Conservation (phyloP, 1,284 basidiomycete genomes). For the Ustilago xerochloae region DNA sequence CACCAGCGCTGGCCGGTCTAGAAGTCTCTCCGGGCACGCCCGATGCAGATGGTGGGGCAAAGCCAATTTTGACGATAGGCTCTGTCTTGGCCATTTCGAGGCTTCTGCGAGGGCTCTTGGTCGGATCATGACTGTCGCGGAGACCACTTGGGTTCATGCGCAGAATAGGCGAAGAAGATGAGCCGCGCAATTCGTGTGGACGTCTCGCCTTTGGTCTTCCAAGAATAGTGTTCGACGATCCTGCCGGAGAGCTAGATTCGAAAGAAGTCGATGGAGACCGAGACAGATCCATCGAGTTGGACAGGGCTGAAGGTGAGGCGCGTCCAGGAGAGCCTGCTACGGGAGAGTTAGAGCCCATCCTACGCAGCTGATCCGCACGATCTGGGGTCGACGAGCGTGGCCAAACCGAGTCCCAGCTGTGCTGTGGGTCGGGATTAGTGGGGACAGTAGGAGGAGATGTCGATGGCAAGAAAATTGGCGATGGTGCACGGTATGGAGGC, state of each 20-base stretch:
- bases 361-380: constrained; percentile 33
- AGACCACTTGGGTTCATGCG: constrained; percentile 23
- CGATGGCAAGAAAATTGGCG: constrained; percentile 40
- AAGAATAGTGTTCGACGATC: constrained; percentile 18
- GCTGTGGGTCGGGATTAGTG: constrained; percentile 48
- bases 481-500: constrained; percentile 35
- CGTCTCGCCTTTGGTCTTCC: constrained; percentile 45
- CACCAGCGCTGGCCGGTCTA: constrained; percentile 1
- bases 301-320: constrained; percentile 26
- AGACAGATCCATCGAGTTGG: constrained; percentile 33
- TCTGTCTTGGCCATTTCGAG: constrained; percentile 32
- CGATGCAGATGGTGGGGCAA: constrained; percentile 15
- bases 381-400: constrained; percentile 45
- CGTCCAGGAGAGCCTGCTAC: constrained; percentile 31
- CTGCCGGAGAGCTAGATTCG: constrained; percentile 32
- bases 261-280: constrained; percentile 37
- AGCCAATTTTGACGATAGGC: constrained; percentile 38
- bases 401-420: constrained; percentile 60
- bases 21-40: constrained; percentile 3
- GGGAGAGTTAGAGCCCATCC: constrained; percentile 38
- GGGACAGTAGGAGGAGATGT: constrained; percentile 31
- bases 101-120: constrained; percentile 35
- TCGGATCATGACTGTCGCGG: constrained; percentile 24
- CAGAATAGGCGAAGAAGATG: constrained; percentile 40
- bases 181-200: constrained; percentile 46